Percentiles rank a stretch among this genome's conserved stretches.
Evolutionary conservation across 2,329 filamentous ascomycete species (phyloP).

Genomic region (Monosporascus sp.): DNA sequence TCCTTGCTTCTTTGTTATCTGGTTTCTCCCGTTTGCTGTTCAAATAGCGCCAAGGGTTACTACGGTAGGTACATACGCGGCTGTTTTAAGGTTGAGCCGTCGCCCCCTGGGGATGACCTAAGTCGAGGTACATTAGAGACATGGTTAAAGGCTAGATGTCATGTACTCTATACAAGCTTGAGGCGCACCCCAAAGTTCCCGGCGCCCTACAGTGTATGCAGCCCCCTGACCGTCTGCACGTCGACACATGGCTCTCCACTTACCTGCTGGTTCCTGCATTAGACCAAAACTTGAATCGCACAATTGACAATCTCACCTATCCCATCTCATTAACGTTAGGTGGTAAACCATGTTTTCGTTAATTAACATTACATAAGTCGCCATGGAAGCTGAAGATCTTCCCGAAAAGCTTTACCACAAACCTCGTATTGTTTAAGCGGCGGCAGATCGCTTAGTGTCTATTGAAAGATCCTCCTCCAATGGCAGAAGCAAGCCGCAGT

Average conservation of each 20-base stretch:
- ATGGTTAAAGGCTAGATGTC: too few relatives aligned
- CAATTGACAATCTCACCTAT: neutral
- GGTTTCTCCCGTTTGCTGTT: too few relatives aligned
- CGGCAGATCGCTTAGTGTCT: neutral
- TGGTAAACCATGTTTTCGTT: too few relatives aligned
- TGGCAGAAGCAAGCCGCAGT: neutral
- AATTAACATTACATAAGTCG: too few relatives aligned
- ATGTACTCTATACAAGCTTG: slow-evolving; percentile 3
- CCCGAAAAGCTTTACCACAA: neutral
- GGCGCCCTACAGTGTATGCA: neutral
- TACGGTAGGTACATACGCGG: too few relatives aligned
- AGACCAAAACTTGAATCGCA: slow-evolving; percentile 9
- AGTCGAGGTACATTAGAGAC: too few relatives aligned
- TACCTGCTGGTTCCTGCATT: slow-evolving; percentile 19
- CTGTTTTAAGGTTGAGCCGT: too few relatives aligned
- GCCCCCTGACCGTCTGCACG: neutral
- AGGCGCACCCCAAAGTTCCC: neutral
- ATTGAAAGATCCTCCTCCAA: neutral
- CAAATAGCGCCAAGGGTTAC: too few relatives aligned
- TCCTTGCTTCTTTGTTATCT: too few relatives aligned
- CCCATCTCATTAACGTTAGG: neutral
- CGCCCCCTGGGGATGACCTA: too few relatives aligned
- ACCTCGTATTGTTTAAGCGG: neutral
- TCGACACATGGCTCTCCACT: slow-evolving; percentile 21
- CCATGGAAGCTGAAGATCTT: too few relatives aligned